Evolutionary conservation across 2,329 filamentous ascomycete species (phyloP).

Genomic region (Aureobasidium pullulans): DNA sequence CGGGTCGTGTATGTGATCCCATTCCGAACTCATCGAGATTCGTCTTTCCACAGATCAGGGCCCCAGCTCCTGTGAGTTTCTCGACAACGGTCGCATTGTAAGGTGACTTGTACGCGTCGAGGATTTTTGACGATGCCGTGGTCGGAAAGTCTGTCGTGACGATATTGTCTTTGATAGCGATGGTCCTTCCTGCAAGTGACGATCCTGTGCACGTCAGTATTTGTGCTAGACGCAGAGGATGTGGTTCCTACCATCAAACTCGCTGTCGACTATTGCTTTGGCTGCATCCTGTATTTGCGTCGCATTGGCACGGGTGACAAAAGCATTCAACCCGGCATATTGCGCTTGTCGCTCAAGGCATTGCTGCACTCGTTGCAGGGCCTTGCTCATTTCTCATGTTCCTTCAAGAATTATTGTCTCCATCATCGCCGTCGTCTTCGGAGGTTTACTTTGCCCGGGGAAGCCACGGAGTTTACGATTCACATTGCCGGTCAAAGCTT

Average conservation of each 20-base stretch:
- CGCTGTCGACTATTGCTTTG: neutral
- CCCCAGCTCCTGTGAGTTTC: conserved; percentile 57
- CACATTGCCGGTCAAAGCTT: neutral
- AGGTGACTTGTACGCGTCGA: conserved; percentile 61
- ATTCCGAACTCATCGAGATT: conserved; percentile 97
- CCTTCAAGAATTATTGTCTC: neutral
- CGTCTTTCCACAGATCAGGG: conserved; percentile 66
- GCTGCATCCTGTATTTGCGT: neutral
- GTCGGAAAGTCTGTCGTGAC: conserved; percentile 46
- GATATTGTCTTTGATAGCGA: conserved; percentile 47
- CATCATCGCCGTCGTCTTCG: neutral
- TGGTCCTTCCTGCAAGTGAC: conserved; percentile 27
- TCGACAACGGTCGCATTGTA: conserved; percentile 75
- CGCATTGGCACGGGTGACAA: conserved; percentile 12
- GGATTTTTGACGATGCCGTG: conserved; percentile 73
- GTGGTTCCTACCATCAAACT: neutral
- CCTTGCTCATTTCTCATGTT: conserved; percentile 13
- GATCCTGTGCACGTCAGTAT: neutral
- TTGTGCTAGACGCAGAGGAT: neutral
- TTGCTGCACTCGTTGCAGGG: conserved; percentile 1
- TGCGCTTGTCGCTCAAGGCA: conserved; percentile 11
- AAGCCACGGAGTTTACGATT: neutral
- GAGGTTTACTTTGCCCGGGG: neutral
- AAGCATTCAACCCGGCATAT: conserved; percentile 10
- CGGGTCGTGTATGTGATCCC: conserved; percentile 73